Evolutionary conservation across 805 yeast genomes (phyloP), one percentile per base, ranked within the genome.

Genomic region (Candida morakotiae): DNA sequence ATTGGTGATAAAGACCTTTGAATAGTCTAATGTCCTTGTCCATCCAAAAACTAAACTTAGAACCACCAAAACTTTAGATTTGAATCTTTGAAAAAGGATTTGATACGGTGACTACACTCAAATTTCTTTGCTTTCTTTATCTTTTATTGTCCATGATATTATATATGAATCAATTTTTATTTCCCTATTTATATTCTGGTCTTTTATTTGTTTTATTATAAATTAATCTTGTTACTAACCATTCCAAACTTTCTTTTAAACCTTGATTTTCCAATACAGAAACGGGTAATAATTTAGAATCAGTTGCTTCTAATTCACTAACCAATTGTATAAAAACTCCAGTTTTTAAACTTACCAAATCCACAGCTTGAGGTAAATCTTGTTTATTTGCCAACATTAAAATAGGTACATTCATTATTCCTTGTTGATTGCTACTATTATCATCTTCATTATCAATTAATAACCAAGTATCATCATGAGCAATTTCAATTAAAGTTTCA

Each of bases 361-460:
- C 73, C 18, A 64, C 69, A 22, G 72, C 73, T 40, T 65, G 67
- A 22, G 73, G 73, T 41, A 67, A 56, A 49, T 93, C 98, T 64
- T 89, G 96, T 57, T 93, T 93, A 58, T 93, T 91, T 6, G 97
- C 98, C 52, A 91, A 69, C 96, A 91, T 91, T 40, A 91, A 68
- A 8, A 91, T 79, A 1, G 98, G 98, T 13, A 88, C 82, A 21
- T 94, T 68, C 39, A 63, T 88, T 20, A 48, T 44, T 16, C 39
- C 43, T 3, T 38, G 32, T 9, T 27, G 39, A 26, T 26, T 26
- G 9, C 13, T 24, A 24, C 9, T 24, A 20, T 20, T 20, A 27
- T 48, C 48, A 18, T 26, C 47, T 29, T 44, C 42, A 9, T 38
- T 38, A 21, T 38, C 35, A 24, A 71, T 37, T 11, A 39, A 23